Conservation (phyloP, 1,139 yeast species). For the Saccharomycopsis hybrid region DNA sequence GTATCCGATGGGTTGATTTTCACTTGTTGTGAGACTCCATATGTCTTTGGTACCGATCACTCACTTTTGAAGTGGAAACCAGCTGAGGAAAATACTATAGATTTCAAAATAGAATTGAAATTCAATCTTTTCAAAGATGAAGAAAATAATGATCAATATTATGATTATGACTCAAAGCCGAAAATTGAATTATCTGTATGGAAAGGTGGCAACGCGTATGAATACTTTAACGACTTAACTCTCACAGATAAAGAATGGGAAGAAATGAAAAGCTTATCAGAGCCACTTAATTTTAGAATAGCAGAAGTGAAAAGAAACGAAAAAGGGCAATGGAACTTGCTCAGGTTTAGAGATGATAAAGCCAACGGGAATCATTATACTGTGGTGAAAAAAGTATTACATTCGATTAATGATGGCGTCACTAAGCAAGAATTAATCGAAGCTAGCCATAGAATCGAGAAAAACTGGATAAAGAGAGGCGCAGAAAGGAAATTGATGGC, state of each 20-base stretch:
- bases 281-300: conserved; percentile 87
- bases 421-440: conserved; percentile 64
- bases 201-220: conserved; percentile 69
- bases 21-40: conserved; percentile 86
- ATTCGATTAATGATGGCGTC: conserved; percentile 84
- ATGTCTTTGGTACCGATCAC: conserved; percentile 81
- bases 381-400: conserved; percentile 74
- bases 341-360: conserved; percentile 92
- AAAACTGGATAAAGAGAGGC: conserved; percentile 44
- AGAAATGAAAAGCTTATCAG: conserved; percentile 53
- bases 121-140: conserved; percentile 65
- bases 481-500: conserved; percentile 24
- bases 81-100: conserved; percentile 88
- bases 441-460: conserved; percentile 38
- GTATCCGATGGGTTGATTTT: conserved; percentile 91
- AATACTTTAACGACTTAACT: conserved; percentile 57
- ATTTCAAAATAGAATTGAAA: conserved; percentile 66
- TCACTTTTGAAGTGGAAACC: conserved; percentile 93
- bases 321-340: conserved; percentile 69
- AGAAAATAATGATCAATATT: conserved; percentile 64
- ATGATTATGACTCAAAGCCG: conserved; percentile 80
- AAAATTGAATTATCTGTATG: conserved; percentile 60
- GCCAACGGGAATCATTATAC: conserved; percentile 76
- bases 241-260: conserved; percentile 80
- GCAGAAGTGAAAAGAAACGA: conserved; percentile 71